These are phyloP conservation scores for Penicillium glabrum DNA, from an alignment of 2,329 filamentous ascomycete genomes.

Conservation along the genomic window DNA sequence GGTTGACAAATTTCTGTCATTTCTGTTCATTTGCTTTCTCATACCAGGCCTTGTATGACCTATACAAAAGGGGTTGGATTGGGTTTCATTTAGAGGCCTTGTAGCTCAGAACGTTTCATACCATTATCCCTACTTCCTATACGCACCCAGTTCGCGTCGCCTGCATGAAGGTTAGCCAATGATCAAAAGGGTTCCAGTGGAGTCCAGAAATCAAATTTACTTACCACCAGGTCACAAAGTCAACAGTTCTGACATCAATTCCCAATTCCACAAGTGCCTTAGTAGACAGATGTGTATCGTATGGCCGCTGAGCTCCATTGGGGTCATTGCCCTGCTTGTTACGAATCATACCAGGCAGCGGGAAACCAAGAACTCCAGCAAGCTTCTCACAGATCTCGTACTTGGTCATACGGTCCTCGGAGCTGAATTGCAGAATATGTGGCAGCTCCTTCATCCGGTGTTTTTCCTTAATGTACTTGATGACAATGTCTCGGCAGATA, in stretches of 20 bases:
- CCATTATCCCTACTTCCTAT: not conserved
- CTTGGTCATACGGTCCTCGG: conserved; percentile 84
- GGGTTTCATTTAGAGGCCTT: not conserved
- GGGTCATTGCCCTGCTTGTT: conserved; percentile 72
- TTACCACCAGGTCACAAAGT: conserved; percentile 6
- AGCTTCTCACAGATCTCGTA: conserved; percentile 82
- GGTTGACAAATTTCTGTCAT: not conserved
- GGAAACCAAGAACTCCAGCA: conserved; percentile 74
- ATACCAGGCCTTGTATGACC: not conserved
- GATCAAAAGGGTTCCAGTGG: not conserved
- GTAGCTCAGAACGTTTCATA: not conserved
- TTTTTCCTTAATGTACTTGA: conserved; percentile 61
- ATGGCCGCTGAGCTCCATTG: conserved; percentile 73
- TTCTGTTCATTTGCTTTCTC: not conserved
- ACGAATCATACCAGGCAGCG: conserved; percentile 63
- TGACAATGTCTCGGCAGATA: conserved; percentile 72
- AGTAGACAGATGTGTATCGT: conserved; percentile 84
- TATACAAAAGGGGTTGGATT: not conserved
- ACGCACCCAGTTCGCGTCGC: not conserved
- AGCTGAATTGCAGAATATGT: conserved; percentile 76
- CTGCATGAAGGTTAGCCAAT: not conserved
- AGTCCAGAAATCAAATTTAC: not conserved
- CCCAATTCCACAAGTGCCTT: conserved; percentile 69
- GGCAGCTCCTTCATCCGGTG: conserved; percentile 60
- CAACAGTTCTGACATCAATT: conserved; percentile 50